Percentiles rank a stretch among this genome's conserved stretches.
These are phyloP conservation scores for Annulohypoxylon nitens DNA, from an alignment of 495 filamentous ascomycete species.

Conservation along the genomic window DNA sequence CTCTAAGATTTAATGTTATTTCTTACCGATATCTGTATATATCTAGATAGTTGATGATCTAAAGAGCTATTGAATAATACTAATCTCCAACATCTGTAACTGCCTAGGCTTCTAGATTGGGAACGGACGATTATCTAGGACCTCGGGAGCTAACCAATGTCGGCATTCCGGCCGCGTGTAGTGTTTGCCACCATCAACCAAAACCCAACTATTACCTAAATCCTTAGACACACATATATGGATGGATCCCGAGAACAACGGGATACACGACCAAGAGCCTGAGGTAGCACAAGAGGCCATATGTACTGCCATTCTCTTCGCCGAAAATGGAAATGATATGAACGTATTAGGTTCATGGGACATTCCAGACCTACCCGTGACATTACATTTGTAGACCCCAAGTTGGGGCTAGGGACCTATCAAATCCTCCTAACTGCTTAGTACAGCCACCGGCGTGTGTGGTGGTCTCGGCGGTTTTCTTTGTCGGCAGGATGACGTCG, in stretches of 20 bases:
- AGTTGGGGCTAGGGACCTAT: slow-evolving; percentile 8
- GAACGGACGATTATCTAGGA: background rate
- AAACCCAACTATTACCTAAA: background rate
- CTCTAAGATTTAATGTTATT: slow-evolving; percentile 15
- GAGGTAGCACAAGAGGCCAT: slow-evolving; percentile 20
- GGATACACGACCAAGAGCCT: background rate
- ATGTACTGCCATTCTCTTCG: background rate
- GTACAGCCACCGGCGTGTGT: slow-evolving; percentile 17
- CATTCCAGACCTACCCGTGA: slow-evolving; percentile 31
- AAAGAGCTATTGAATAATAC: background rate
- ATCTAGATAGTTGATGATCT: slow-evolving; percentile 1
- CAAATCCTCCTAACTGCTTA: slow-evolving; percentile 4
- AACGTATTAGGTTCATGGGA: slow-evolving; percentile 22
- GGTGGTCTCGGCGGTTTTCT: slow-evolving; percentile 39
- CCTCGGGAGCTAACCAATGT: slow-evolving; percentile 10
- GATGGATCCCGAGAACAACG: background rate
- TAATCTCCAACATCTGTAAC: background rate
- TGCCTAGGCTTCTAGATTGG: background rate
- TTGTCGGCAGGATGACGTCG: slow-evolving; percentile 40
- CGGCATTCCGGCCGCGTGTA: background rate
- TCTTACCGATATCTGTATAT: background rate
- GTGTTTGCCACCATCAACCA: slow-evolving; percentile 7
- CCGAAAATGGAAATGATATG: slow-evolving; percentile 22
- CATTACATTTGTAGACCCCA: slow-evolving; percentile 14
- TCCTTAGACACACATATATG: background rate